A percentile compares a stretch with the other conserved stretches of the same genome.
phyloP scores from a whole-genome alignment of 345 rosid species.

The Gossypium raimondii region DNA sequence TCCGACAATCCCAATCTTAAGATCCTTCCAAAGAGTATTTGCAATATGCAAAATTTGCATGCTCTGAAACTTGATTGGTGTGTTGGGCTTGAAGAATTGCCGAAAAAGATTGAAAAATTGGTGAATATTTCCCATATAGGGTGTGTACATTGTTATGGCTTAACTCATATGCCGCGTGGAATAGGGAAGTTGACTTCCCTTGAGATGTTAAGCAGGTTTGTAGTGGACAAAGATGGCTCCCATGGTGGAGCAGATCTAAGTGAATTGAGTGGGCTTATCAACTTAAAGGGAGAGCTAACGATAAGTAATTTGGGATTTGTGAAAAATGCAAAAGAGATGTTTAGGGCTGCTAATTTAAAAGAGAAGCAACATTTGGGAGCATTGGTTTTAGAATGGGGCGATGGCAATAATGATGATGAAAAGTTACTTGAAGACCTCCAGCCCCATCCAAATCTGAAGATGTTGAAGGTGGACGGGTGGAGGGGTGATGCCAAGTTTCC shows the following conservation, averaged over 20 bases:
- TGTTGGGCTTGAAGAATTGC: neutral
- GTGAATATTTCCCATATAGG: neutral
- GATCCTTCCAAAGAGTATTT: neutral
- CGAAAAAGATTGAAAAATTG: neutral
- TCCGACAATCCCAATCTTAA: neutral
- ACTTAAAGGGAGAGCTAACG: neutral
- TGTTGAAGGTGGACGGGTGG: neutral
- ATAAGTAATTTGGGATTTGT: neutral
- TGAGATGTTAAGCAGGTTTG: neutral
- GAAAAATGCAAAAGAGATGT: neutral
- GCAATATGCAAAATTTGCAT: neutral
- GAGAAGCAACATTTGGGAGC: neutral
- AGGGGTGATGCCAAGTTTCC: too few relatives aligned
- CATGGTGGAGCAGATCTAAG: neutral
- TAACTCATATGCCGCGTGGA: neutral
- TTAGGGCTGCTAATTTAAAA: neutral
- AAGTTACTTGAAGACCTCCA: neutral
- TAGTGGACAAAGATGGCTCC: neutral
- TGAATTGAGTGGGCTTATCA: neutral
- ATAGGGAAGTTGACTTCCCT: slow-evolving; percentile 8
- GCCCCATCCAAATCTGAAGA: neutral
- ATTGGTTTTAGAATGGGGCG: neutral
- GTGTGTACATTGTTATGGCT: neutral
- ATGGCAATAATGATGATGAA: neutral
- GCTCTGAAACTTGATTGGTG: neutral